These are phyloP conservation scores for Ascoidea asiatica DNA, from an alignment of 805 yeast genomes.

Conservation along the genomic window DNA sequence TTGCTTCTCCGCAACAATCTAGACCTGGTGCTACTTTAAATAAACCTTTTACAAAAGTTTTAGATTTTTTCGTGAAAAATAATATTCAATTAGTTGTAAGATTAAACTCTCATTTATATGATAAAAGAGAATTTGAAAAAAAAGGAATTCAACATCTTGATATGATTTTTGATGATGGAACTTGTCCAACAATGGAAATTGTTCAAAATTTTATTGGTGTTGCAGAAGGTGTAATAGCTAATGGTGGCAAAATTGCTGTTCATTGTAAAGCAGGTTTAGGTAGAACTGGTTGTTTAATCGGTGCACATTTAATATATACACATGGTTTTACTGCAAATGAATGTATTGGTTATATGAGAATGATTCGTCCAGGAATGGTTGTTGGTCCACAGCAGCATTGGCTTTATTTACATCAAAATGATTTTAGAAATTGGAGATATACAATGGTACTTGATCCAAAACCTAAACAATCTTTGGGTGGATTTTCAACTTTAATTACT, in stretches of 20 bases:
- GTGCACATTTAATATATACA: conserved; percentile 91
- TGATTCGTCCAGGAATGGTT: conserved; percentile 98
- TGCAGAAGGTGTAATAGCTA: conserved; percentile 73
- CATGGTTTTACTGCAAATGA: conserved; percentile 96
- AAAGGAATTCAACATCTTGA: conserved; percentile 82
- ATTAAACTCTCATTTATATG: conserved; percentile 83
- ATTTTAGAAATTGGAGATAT: conserved; percentile 90
- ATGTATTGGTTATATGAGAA: conserved; percentile 92
- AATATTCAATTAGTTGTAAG: conserved; percentile 85
- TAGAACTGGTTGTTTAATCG: conserved; percentile 94
- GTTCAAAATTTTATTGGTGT: conserved; percentile 92
- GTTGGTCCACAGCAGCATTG: conserved; percentile 99
- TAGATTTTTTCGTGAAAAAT: conserved; percentile 57
- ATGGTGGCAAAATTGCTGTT: conserved; percentile 93
- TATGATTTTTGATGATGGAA: conserved; percentile 95
- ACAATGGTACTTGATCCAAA: conserved; percentile 70
- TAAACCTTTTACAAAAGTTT: conserved; percentile 71
- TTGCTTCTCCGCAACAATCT: conserved; percentile 87
- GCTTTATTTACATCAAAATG: conserved; percentile 92
- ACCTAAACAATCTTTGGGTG: conserved; percentile 56
- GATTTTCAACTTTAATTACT: conserved; percentile 45
- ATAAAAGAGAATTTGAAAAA: conserved; percentile 68
- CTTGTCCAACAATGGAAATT: conserved; percentile 90
- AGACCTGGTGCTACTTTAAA: conserved; percentile 38
- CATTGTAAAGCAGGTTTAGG: conserved; percentile 98